phyloP scores from a whole-genome alignment of 73 alveolate species.

The Symbiodinium natans region DNA sequence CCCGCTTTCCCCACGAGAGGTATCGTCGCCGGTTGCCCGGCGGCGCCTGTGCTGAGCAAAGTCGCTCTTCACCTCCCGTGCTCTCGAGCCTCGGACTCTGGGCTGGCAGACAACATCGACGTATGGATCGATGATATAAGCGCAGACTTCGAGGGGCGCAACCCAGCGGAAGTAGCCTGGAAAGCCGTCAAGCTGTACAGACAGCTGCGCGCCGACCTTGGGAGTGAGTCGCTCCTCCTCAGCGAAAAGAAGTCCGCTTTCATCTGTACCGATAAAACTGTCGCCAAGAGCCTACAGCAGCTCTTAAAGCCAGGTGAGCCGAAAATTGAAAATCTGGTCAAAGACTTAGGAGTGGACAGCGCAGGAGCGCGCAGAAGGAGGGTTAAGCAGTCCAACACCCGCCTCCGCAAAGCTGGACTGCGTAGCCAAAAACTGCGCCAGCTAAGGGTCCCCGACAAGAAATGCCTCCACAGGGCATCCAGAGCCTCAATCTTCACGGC shows the following conservation, averaged over 20 bases:
- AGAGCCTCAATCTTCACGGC: neutral
- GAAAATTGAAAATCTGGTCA: neutral
- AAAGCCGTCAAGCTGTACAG: too few species aligned
- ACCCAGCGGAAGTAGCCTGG: neutral
- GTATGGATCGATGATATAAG: neutral
- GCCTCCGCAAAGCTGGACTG: neutral
- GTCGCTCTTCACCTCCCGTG: neutral
- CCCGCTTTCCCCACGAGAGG: neutral
- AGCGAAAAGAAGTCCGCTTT: neutral
- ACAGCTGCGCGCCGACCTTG: neutral
- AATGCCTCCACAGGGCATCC: neutral
- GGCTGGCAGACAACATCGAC: neutral
- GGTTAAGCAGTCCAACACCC: neutral
- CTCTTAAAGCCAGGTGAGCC: neutral
- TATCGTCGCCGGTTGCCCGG: neutral
- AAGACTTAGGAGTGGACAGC: neutral
- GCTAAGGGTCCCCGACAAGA: neutral
- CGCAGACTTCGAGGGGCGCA: neutral
- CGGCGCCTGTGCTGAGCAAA: neutral
- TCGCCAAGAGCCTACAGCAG: too few species aligned
- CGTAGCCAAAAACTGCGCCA: neutral
- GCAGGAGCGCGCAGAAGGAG: neutral
- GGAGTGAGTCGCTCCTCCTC: neutral
- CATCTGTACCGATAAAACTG: neutral
- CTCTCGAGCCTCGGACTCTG: neutral